phyloP scores from a whole-genome alignment of 2,329 filamentous ascomycete species.

The Diplocarpon mali region DNA sequence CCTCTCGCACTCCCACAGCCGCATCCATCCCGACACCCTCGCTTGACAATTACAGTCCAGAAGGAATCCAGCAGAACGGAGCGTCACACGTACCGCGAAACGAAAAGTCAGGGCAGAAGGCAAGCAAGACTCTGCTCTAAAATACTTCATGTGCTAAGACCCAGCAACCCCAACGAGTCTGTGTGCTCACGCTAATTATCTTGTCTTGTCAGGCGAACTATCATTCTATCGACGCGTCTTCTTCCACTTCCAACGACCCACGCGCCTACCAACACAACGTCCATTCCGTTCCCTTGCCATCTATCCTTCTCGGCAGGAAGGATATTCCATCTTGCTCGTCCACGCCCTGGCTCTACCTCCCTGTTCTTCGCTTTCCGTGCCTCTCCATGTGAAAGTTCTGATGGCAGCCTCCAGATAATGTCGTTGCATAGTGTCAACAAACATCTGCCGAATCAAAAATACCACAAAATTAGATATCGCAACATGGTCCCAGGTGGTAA shows the following conservation, averaged over 20 bases:
- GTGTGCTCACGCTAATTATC: conserved; percentile 21
- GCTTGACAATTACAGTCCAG: no score
- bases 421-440: no score
- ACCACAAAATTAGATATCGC: conserved; percentile 21
- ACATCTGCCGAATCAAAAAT: conserved; percentile 11
- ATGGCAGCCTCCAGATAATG: background rate
- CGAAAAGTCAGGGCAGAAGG: background rate
- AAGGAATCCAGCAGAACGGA: no score
- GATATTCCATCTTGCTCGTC: conserved; percentile 22
- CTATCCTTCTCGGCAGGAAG: conserved; percentile 12
- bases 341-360: conserved; percentile 24
- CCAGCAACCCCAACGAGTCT: conserved; percentile 17
- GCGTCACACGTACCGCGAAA: no score
- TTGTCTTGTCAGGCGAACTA: background rate
- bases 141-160: conserved; percentile 14
- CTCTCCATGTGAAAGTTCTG: conserved; percentile 20
- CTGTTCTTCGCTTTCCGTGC: conserved; percentile 18
- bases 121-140: background rate
- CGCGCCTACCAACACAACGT: conserved; percentile 6
- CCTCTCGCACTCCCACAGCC: no score
- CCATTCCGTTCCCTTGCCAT: conserved; percentile 11
- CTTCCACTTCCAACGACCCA: background rate
- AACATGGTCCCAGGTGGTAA: conserved; percentile 26
- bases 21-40: no score
- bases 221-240: conserved; percentile 8